Evolutionary conservation across 2,329 filamentous ascomycete genomes (phyloP), one percentile per base, ranked within the genome.

Genomic region (Allantophomopsis cytisporea): DNA sequence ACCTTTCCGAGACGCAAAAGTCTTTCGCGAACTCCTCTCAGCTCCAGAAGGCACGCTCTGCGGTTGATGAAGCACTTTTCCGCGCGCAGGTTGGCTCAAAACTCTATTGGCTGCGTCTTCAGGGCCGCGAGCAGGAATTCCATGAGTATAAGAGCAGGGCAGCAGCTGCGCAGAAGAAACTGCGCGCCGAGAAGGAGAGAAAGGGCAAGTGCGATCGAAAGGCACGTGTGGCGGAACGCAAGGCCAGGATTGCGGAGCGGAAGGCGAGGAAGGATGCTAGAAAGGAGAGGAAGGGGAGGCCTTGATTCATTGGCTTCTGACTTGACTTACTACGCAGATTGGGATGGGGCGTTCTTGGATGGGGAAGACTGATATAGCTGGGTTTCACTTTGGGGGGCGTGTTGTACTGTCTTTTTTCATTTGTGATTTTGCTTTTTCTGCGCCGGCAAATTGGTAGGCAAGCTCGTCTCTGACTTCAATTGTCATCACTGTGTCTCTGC

Each of bases 31-130:
- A 23, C 8, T 6, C 10, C 13, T 6, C 62, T 37, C 55, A 65
- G 7, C 31, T 62, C 13, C 54, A 57, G 10, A 58, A 62, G 20
- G 23, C 23, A 28, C 23, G 23, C 11, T 28, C 23, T 28, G 62
- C 65, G 35, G 47, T 68, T 2, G 55, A 65, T 18, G 52, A 73
- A 5, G 55, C 59, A 1, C 46, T 77, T 8, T 55, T 76, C 20
- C 63, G 62, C 31, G 69, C 73, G 12, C 73, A 75, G 50, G 59
- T 79, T 18, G 60, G 59, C 34, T 73, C 73, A 12, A 73, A 67
- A 52, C 60, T 76, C 23, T 63, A 67, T 58, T 77, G 71, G 71
- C 57, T 78, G 37, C 68, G 64, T 51, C 37, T 73, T 23, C 68
- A 64, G 38, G 69, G 69, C 15, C 68, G 65, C 47, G 53, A 49